Base-by-base conservation (phyloP, 164 flowering plant genomes). In the Amborella trichopoda region DNA sequence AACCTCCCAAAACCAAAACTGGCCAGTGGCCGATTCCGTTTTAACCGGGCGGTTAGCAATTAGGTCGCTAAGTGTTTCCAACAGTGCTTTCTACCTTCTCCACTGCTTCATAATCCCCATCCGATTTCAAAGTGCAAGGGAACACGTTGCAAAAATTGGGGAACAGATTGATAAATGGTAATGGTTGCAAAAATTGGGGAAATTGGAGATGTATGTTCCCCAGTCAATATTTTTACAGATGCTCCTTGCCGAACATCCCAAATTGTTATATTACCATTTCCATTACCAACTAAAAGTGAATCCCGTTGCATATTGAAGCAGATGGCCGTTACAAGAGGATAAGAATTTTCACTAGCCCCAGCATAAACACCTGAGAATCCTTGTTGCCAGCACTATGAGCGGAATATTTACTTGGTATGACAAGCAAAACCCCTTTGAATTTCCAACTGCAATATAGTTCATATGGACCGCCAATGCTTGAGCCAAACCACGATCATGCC, bases 241-340 rank as follows among this genome's bases (percentile, higher is more conserved):
- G 80, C 52, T 50, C 69, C 72, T 65, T 62, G 76, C 59, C 66
- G 91, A 44, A 87, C 66, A 65, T 90, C 96, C 98, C 98, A 90
- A 46, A 86, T 64, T 33, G 76, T 73, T 60, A 76, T n/a, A 61
- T 76, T 86, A 26, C 98, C 98, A 69, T 86, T 83, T 47, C 75
- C 80, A 72, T 86, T 79, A 65, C 98, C 98, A 58, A 74, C 94
- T 61, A 90, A 69, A 38, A 90, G 89, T 59, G 83, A 60, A 67
- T 90, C 96, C n/a, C 94, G 96, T 66, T 68, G 96, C 68, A 66
- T 88, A 75, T 83, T 86, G 74, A 90, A 90, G 75, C 86, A 83
- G 76, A 90, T 68, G 33, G 96, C 77, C 49, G 90, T 86, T 12
- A 81, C 93, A 3, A 94, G 61, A 20, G 86, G 71, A 65, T 63